Evolutionary conservation across 306 rosid genomes (phyloP).

Genomic region (Betula pendula): DNA sequence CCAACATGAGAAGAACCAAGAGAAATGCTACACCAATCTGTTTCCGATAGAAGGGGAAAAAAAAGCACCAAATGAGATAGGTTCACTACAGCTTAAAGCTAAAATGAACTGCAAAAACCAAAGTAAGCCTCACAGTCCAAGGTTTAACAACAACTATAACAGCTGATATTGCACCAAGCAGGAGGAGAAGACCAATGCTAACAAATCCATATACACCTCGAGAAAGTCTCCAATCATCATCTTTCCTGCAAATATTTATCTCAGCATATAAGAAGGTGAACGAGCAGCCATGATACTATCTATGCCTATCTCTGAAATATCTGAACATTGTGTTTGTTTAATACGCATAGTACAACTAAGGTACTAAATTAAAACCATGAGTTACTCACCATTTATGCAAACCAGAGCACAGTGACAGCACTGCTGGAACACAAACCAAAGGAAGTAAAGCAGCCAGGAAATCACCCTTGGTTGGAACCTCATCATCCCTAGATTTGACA

Average conservation of each 20-base stretch:
- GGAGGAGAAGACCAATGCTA: slow-evolving; percentile 82
- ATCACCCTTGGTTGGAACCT: slow-evolving; percentile 79
- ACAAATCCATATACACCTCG: slow-evolving; percentile 86
- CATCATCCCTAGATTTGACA: slow-evolving; percentile 71
- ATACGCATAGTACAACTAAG: slow-evolving; percentile 2
- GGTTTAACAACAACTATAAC: slow-evolving; percentile 79
- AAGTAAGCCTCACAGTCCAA: slow-evolving; percentile 75
- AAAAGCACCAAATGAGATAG: slow-evolving; percentile 23
- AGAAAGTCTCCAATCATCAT: slow-evolving; percentile 96
- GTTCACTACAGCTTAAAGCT: slow-evolving; percentile 6
- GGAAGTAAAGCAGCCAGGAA: slow-evolving; percentile 99
- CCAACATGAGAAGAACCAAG: slow-evolving; percentile 91
- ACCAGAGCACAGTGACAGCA: slow-evolving; percentile 92
- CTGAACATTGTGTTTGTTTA: slow-evolving; percentile 10
- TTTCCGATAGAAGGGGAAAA: slow-evolving; percentile 1
- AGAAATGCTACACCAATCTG: slow-evolving; percentile 97
- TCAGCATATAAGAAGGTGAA: slow-evolving; percentile 25
- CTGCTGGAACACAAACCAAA: slow-evolving; percentile 85
- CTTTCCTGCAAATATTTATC: slow-evolving; percentile 71
- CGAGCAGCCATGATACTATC: slow-evolving; percentile 28
- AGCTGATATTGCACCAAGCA: slow-evolving; percentile 95
- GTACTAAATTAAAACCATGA: neutral
- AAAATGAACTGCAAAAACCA: slow-evolving; percentile 21
- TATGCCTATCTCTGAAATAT: slow-evolving; percentile 12
- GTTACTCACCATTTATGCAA: slow-evolving; percentile 85